Base-by-base conservation (phyloP, 352 stramenopile species). In the Pythium biforme region DNA sequence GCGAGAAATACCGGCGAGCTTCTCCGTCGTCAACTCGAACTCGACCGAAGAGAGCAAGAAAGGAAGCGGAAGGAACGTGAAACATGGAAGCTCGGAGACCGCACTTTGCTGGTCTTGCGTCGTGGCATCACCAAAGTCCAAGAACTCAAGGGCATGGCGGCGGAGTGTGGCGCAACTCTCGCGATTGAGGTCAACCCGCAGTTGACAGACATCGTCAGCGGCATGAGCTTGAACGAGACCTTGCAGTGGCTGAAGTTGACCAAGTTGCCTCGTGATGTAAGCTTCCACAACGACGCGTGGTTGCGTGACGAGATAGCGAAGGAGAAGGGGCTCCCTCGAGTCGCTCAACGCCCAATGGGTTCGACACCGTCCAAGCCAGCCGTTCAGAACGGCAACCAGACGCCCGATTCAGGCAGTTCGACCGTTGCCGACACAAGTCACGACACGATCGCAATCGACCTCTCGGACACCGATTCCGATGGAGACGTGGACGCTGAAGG, bases 161-260 rank as follows among this genome's bases (percentile, higher is more conserved):
- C 89, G 40, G 65, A 68, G 19, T 90, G 76, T 51, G 83, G 79
- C 31, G 81, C 81, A 15, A 84, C 68, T 7, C 62, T 95, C 43
- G 83, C 80, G 41, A 92, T 95, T 33, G 83, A 95, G 58, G 72
- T 95, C 0, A 90, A 85, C 46, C 73, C 82, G 3, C 78, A 89
- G 55, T 65, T 88, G 29, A 95, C 83, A 0, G 86, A 95, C 51
- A 82, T 95, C 49, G 78, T 95, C 34, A 91, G 81, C 54, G 79
- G 70, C 0, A 87, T 92, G 79, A 81, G 61, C 45, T 56, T 60
- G 22, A 62, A 54, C 2, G 82, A 91, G 40, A 90, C 82, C 22
- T 64, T 94, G 27, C 70, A 70, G 55, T 93, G 84, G 82, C 74
- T 95, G 0, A 83, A 86, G 51, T 43, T 90, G 14, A 76, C 26